Percentiles rank a stretch among this genome's conserved stretches.
Conservation (phyloP, 495 filamentous ascomycete genomes). For the Penicillium daleae region DNA sequence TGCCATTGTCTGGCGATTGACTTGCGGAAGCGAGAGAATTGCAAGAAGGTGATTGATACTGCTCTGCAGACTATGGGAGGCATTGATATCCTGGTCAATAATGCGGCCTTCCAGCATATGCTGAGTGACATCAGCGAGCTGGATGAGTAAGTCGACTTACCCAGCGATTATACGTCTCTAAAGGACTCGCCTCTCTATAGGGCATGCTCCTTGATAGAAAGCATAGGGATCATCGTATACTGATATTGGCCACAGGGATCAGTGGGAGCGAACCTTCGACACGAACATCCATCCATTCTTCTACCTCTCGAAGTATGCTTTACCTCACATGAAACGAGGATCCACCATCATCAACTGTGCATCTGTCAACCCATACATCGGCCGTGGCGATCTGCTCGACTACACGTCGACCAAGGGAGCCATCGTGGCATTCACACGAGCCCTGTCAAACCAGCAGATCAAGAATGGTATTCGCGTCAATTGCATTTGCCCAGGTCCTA, state of each 20-base stretch:
- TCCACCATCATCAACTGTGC: conserved; percentile 84
- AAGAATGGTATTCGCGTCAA: conserved; percentile 80
- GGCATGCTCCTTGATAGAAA: neutral
- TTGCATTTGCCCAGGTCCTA: conserved; percentile 75
- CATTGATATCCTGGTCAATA: conserved; percentile 81
- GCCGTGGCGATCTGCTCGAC: conserved; percentile 80
- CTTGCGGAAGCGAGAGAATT: conserved; percentile 65
- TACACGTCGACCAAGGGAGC: conserved; percentile 86
- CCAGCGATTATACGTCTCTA: neutral
- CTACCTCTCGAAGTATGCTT: conserved; percentile 75
- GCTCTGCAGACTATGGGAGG: conserved; percentile 65
- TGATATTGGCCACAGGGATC: conserved; percentile 53
- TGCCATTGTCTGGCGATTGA: conserved; percentile 67
- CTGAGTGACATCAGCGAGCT: conserved; percentile 70
- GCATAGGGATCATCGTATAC: neutral
- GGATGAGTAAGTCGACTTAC: conserved; percentile 59
- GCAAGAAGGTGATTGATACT: conserved; percentile 68
- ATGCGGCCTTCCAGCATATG: conserved; percentile 79
- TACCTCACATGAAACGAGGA: conserved; percentile 77
- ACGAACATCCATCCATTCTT: conserved; percentile 77
- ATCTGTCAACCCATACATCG: conserved; percentile 80
- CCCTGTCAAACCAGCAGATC: conserved; percentile 74
- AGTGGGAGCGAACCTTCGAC: conserved; percentile 77
- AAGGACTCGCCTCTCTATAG: neutral
- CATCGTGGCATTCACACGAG: conserved; percentile 80